Conservation (phyloP, 345 rosid genomes). For the Salix viminalis region DNA sequence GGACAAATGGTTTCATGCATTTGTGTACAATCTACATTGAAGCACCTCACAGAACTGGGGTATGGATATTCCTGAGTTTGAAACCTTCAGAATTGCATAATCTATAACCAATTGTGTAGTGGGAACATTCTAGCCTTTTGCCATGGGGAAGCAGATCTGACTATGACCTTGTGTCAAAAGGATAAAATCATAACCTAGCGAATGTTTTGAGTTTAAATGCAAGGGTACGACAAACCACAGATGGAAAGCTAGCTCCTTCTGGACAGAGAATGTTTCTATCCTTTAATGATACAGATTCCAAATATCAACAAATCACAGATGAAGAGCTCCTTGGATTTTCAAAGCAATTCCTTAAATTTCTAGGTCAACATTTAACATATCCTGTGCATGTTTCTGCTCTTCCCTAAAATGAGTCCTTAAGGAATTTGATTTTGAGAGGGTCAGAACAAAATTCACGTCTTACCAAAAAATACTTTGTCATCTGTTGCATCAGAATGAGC, state of each 20-base stretch:
- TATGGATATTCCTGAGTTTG: not conserved
- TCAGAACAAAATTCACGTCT: slow-evolving; percentile 6
- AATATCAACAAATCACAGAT: not conserved
- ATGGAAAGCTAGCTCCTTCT: not conserved
- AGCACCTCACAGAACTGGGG: not conserved
- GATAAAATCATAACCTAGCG: not conserved
- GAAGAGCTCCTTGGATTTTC: not conserved
- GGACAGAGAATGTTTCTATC: not conserved
- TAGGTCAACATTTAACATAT: not conserved
- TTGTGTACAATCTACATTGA: not conserved
- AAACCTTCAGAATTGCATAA: not conserved
- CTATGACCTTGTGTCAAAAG: not conserved
- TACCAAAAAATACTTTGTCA: slow-evolving; percentile 29
- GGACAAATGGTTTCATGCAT: not conserved
- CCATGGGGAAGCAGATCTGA: not conserved
- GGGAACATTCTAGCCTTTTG: not conserved
- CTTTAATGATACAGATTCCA: not conserved
- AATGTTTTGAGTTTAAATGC: not conserved
- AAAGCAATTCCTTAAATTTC: not conserved
- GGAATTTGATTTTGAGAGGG: slow-evolving; percentile 2
- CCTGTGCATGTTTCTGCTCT: not conserved
- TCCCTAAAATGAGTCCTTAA: not conserved
- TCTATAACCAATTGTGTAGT: not conserved
- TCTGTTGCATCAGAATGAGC: slow-evolving; percentile 17
- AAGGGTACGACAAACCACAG: not conserved